Conservation (phyloP, 2,329 filamentous ascomycete genomes). For the Colletotrichum brevisporum region DNA sequence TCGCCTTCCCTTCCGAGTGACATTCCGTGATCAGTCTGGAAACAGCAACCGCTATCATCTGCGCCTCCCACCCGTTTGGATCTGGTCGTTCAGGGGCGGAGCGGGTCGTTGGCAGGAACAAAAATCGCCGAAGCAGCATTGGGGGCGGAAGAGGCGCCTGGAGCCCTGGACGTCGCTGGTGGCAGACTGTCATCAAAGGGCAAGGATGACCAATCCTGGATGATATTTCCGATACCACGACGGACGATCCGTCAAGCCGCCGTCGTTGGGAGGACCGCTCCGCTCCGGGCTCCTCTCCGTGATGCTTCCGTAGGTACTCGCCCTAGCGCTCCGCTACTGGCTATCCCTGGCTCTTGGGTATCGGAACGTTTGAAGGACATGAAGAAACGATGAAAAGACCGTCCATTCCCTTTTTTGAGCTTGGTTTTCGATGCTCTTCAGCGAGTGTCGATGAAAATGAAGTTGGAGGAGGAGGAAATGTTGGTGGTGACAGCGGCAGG, state of each 20-base stretch:
- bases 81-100: background rate
- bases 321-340: no score
- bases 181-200: constrained; percentile 13
- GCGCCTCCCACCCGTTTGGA: constrained; percentile 11
- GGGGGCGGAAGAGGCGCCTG: background rate
- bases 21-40: background rate
- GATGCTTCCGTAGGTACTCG: no score
- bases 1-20: constrained; percentile 12
- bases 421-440: background rate
- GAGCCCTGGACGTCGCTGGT: background rate
- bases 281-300: background rate
- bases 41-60: background rate
- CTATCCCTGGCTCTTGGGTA: no score
- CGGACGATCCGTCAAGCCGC: background rate
- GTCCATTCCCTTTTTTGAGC: background rate
- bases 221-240: background rate
- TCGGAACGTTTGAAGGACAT: background rate
- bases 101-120: constrained; percentile 1
- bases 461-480: background rate
- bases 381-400: background rate
- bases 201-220: background rate
- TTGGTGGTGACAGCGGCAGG: no score
- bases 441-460: background rate
- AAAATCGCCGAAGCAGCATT: background rate
- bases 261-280: background rate